Evolutionary conservation across 2,329 filamentous ascomycete species (phyloP).

Genomic region (Phyllosticta citrichinensis): DNA sequence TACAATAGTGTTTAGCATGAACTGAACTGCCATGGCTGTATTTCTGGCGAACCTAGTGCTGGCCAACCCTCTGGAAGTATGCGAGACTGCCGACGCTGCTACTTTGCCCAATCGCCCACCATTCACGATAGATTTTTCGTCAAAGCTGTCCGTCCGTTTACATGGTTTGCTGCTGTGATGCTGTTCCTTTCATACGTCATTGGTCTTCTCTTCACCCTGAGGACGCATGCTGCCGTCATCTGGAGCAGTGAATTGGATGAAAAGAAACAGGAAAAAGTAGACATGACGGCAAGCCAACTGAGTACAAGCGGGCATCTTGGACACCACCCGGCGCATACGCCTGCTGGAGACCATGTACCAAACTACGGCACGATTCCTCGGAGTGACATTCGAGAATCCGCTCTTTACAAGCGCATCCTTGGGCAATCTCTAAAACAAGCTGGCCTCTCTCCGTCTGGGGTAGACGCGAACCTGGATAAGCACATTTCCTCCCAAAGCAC

Average conservation of each 20-base stretch:
- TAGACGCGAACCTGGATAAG: not conserved
- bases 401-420: slow-evolving; percentile 86
- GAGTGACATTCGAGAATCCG: slow-evolving; percentile 69
- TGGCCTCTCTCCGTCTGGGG: slow-evolving; percentile 46
- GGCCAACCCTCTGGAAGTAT: slow-evolving; percentile 38
- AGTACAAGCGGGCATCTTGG: slow-evolving; percentile 20
- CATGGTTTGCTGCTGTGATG: slow-evolving; percentile 74
- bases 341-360: slow-evolving; percentile 12
- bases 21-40: slow-evolving; percentile 64
- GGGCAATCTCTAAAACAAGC: slow-evolving; percentile 82
- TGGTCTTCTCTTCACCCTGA: slow-evolving; percentile 86
- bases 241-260: slow-evolving; percentile 70
- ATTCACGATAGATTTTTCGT: slow-evolving; percentile 81
- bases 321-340: slow-evolving; percentile 9
- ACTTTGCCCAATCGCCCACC: slow-evolving; percentile 79
- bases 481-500: slow-evolving; percentile 1
- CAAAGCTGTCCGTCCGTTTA: slow-evolving; percentile 86
- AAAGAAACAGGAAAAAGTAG: slow-evolving; percentile 33
- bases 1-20: slow-evolving; percentile 54
- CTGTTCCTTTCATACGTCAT: slow-evolving; percentile 91
- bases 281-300: slow-evolving; percentile 27
- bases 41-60: slow-evolving; percentile 47
- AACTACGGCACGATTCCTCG: slow-evolving; percentile 17
- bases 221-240: slow-evolving; percentile 92
- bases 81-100: slow-evolving; percentile 82